Percentiles rank a stretch among this genome's conserved stretches.
Evolutionary conservation across 2,329 filamentous ascomycete genomes (phyloP).

Genomic region (Verticillium nonalfalfae): DNA sequence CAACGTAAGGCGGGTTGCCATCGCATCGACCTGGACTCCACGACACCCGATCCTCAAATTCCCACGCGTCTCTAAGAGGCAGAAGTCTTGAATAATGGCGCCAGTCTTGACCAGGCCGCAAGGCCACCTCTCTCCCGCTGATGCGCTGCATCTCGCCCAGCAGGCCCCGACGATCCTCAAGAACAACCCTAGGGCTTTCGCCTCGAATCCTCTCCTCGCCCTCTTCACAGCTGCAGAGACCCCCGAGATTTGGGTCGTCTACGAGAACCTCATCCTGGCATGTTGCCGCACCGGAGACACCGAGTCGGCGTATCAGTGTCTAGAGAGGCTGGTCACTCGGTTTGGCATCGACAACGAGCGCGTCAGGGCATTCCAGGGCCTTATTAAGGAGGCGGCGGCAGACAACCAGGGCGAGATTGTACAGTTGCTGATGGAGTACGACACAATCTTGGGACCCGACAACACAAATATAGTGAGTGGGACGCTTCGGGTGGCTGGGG

Average conservation of each 20-base stretch:
- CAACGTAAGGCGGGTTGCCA: no score
- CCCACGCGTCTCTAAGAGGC: no score
- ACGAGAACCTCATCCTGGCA: constrained; percentile 81
- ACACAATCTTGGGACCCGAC: constrained; percentile 65
- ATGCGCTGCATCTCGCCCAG: constrained; percentile 53
- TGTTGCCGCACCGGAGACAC: constrained; percentile 83
- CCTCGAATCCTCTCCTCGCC: constrained; percentile 45
- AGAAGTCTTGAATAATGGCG: constrained; percentile 30
- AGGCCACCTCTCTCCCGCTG: constrained; percentile 47
- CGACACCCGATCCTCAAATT: no score
- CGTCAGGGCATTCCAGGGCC: constrained; percentile 73
- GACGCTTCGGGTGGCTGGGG: background rate
- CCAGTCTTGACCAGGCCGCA: constrained; percentile 51
- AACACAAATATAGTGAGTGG: constrained; percentile 70
- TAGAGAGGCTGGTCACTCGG: constrained; percentile 68
- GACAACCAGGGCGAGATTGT: constrained; percentile 59
- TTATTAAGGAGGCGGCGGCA: constrained; percentile 80
- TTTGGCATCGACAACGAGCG: constrained; percentile 84
- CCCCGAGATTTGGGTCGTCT: constrained; percentile 73
- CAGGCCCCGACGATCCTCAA: constrained; percentile 51
- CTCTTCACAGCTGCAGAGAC: constrained; percentile 58
- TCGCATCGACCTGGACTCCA: no score
- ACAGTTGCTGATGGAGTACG: constrained; percentile 69
- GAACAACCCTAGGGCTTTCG: constrained; percentile 46
- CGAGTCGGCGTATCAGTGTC: constrained; percentile 64